phyloP scores from a whole-genome alignment of 495 filamentous ascomycete species.

The Penicillium waksmanii region DNA sequence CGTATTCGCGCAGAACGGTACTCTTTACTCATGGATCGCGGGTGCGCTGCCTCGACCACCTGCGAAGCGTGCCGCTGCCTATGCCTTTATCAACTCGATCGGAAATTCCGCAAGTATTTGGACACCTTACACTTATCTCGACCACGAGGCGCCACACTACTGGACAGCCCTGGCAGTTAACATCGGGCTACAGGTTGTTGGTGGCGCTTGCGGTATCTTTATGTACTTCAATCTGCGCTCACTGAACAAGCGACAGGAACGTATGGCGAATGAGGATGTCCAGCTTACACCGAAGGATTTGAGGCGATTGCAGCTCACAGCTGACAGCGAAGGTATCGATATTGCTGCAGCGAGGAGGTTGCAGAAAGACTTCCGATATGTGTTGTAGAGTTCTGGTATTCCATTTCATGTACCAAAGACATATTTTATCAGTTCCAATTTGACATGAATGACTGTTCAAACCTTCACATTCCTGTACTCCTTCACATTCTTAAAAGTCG shows the following conservation, averaged over 20 bases:
- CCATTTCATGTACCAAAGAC: neutral
- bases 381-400: slow-evolving; percentile 24
- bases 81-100: slow-evolving; percentile 59
- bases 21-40: slow-evolving; percentile 59
- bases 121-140: slow-evolving; percentile 57
- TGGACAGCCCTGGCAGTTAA: slow-evolving; percentile 49
- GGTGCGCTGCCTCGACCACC: slow-evolving; percentile 56
- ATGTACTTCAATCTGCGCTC: slow-evolving; percentile 47
- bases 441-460: neutral
- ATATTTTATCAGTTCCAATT: neutral
- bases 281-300: slow-evolving; percentile 47
- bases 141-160: slow-evolving; percentile 43
- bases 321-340: slow-evolving; percentile 53
- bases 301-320: slow-evolving; percentile 46
- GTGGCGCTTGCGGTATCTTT: slow-evolving; percentile 38
- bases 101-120: slow-evolving; percentile 59
- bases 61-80: slow-evolving; percentile 57
- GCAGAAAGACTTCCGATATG: slow-evolving; percentile 55
- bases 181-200: slow-evolving; percentile 50
- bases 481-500: neutral
- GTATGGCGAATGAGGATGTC: slow-evolving; percentile 48
- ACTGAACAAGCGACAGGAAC: slow-evolving; percentile 51
- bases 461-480: neutral
- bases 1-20: slow-evolving; percentile 56
- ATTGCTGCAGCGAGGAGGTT: slow-evolving; percentile 46